Conservation (phyloP, 1,139 yeast species). For the Hemisphaericaspora xylofermentans region DNA sequence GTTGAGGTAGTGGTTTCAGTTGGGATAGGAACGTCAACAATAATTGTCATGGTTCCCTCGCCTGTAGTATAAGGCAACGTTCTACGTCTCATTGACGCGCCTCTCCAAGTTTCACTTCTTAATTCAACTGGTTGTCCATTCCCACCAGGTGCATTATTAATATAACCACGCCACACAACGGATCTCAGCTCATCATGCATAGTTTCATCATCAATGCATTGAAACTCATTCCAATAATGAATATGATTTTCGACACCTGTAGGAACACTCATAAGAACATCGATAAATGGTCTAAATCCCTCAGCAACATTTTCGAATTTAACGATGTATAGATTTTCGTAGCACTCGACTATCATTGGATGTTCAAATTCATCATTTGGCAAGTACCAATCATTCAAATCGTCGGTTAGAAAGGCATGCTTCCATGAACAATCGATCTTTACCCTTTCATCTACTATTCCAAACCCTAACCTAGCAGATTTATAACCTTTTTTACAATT, state of each 20-base stretch:
- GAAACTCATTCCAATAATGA: constrained; percentile 12
- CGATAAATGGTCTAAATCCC: constrained; percentile 32
- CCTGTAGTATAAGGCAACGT: constrained; percentile 18
- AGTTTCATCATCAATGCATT: constrained; percentile 12
- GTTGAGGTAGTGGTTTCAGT: constrained; percentile 18
- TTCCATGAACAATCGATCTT: constrained; percentile 23
- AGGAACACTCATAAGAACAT: constrained; percentile 13
- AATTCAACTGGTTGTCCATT: constrained; percentile 22
- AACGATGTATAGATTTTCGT: constrained; percentile 12
- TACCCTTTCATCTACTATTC: constrained; percentile 2
- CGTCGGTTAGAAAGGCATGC: constrained; percentile 21
- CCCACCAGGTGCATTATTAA: constrained; percentile 16
- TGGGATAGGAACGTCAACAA: constrained; percentile 19
- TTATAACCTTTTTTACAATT: constrained; percentile 25
- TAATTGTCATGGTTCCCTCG: constrained; percentile 17
- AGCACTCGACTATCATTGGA: constrained; percentile 16
- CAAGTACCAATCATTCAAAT: constrained; percentile 22
- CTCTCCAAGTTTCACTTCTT: constrained; percentile 27
- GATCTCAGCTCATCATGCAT: neutral
- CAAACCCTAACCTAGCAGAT: constrained; percentile 25
- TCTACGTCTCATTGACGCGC: constrained; percentile 20
- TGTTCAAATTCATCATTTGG: constrained; percentile 14
- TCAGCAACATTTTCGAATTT: constrained; percentile 26
- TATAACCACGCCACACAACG: constrained; percentile 12
- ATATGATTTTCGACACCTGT: neutral